phyloP scores from a whole-genome alignment of 257 asterid species.

The Ligustrum vulgare region DNA sequence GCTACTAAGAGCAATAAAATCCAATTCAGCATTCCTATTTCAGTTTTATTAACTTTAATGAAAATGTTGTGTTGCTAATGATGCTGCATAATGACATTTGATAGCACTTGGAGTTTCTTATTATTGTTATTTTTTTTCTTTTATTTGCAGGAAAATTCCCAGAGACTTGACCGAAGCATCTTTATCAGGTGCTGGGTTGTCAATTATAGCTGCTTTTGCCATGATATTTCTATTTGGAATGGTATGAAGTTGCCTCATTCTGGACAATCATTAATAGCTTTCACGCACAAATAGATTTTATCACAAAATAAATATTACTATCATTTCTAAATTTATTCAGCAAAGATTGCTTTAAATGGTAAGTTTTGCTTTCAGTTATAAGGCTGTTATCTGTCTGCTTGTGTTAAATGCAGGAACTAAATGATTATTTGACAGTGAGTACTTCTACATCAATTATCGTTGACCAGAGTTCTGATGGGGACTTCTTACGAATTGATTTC shows the following conservation, averaged over 20 bases:
- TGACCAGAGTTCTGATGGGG: conserved; percentile 91
- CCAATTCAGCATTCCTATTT: background rate
- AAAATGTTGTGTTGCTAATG: background rate
- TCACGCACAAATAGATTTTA: background rate
- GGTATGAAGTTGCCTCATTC: conserved; percentile 8
- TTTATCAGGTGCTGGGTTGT: conserved; percentile 34
- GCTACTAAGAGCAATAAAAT: background rate
- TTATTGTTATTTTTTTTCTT: background rate
- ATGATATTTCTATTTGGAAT: conserved; percentile 34
- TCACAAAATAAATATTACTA: background rate
- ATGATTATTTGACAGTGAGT: conserved; percentile 62
- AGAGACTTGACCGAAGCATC: conserved; percentile 36
- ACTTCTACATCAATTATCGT: conserved; percentile 75
- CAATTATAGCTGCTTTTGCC: conserved; percentile 28
- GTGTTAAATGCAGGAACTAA: conserved; percentile 66
- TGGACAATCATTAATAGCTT: background rate
- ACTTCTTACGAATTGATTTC: conserved; percentile 80
- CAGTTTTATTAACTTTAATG: background rate
- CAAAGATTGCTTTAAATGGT: background rate
- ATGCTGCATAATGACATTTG: background rate
- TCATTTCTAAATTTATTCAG: background rate
- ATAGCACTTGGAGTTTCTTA: background rate
- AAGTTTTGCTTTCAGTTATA: conserved; percentile 1
- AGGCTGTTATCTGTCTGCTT: background rate
- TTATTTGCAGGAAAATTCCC: conserved; percentile 28